Evolutionary conservation across 148 eudicot genomes (phyloP).

Genomic region (Diospyros lotus): DNA sequence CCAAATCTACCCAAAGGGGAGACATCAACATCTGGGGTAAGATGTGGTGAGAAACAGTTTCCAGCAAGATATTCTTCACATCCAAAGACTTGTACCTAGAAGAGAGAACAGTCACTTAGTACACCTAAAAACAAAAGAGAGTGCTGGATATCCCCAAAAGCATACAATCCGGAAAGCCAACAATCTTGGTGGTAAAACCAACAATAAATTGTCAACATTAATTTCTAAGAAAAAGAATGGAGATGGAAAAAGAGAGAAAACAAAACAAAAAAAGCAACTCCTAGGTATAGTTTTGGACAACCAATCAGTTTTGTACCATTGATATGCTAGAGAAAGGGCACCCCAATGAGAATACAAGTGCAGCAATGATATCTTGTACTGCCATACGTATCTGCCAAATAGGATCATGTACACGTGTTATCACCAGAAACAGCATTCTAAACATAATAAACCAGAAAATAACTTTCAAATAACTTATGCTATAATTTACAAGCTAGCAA

Average conservation of each 20-base stretch:
- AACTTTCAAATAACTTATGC: constrained; percentile 5
- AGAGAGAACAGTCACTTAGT: constrained; percentile 2
- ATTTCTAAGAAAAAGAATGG: not conserved
- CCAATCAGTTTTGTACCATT: constrained; percentile 41
- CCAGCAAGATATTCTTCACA: constrained; percentile 86
- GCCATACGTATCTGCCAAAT: constrained; percentile 65
- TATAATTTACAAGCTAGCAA: not conserved
- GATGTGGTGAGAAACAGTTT: constrained; percentile 78
- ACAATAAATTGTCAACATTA: not conserved
- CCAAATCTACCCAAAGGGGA: constrained; percentile 67
- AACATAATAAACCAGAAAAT: constrained; percentile 4
- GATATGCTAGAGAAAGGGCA: constrained; percentile 79
- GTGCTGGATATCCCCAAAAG: too few relatives aligned
- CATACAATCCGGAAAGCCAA: too few relatives aligned
- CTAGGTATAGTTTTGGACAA: not conserved
- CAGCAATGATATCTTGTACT: constrained; percentile 70
- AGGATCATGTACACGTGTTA: constrained; percentile 9
- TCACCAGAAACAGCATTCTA: not conserved
- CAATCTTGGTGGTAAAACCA: not conserved
- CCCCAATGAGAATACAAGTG: constrained; percentile 81
- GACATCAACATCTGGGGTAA: constrained; percentile 79
- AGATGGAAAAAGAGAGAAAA: not conserved
- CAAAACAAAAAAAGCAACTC: not conserved
- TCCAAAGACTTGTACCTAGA: constrained; percentile 82
- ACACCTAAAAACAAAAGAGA: constrained; percentile 1